Evolutionary conservation across 2,329 filamentous ascomycete genomes (phyloP).

Genomic region (Paracamarosporium sp.): DNA sequence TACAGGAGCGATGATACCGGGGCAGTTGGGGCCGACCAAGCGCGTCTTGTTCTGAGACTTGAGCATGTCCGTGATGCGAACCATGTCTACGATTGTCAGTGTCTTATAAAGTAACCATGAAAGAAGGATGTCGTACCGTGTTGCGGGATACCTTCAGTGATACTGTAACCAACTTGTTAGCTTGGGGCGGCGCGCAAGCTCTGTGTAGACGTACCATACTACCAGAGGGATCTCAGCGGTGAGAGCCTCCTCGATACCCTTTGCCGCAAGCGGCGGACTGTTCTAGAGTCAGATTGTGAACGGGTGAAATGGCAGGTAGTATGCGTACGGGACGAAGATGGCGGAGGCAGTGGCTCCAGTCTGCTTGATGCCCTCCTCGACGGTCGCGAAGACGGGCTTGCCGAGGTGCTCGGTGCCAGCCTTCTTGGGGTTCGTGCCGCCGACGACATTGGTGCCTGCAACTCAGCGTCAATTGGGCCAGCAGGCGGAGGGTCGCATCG

Average conservation of each 20-base stretch:
- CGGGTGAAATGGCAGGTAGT: conserved; percentile 1
- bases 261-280: conserved; percentile 88
- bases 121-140: conserved; percentile 70
- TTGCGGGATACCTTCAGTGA: conserved; percentile 97
- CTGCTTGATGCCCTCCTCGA: conserved; percentile 85
- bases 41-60: conserved; percentile 98
- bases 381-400: conserved; percentile 90
- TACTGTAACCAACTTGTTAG: conserved; percentile 57
- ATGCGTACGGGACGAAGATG: conserved; percentile 88
- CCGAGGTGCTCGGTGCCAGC: conserved; percentile 88
- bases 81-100: conserved; percentile 76
- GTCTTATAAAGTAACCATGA: background rate
- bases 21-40: conserved; percentile 96
- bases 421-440: conserved; percentile 99
- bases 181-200: conserved; percentile 17
- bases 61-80: conserved; percentile 96
- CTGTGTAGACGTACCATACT: conserved; percentile 69
- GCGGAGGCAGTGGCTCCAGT: conserved; percentile 90
- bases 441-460: conserved; percentile 92
- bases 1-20: conserved; percentile 88
- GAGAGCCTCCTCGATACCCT: conserved; percentile 96
- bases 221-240: conserved; percentile 90
- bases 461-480: conserved; percentile 32
- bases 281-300: conserved; percentile 34
- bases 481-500: conserved; percentile 23